Base-by-base conservation (phyloP, 805 yeast species). In the Alloascoidea hylecoeti region DNA sequence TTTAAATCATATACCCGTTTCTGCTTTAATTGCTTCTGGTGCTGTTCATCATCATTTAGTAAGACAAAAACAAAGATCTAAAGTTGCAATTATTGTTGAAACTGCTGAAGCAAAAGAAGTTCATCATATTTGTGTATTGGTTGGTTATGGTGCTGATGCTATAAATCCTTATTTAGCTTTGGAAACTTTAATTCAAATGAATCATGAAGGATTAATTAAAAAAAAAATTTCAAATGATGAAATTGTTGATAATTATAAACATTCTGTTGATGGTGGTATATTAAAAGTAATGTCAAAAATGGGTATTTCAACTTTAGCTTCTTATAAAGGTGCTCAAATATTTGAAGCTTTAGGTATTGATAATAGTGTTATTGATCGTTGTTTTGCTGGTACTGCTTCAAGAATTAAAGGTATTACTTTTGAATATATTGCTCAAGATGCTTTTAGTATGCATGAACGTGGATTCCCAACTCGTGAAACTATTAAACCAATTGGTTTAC, bases 251-350 rank as follows among this genome's bases (percentile, higher is more conserved):
- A 89, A 89, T 66, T 89, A 85, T 64, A 82, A 79, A 55, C 68
- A 75, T 47, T 79, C 96, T 9, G 68, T 83, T 42, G 94, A 89
- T 54, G 80, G 85, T 39, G 97, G 97, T 61, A 79, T 89, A 49
- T 66, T 85, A 50, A 89, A 92, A 66, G 96, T 92, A 42, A 89
- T 89, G 98, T 85, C 96, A 28, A 89, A 92, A 69, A 92, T 89
- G 97, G 98, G 98, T 68, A 92, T 89, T 50, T 88, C 97, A 19
- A 92, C 98, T 18, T 68, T 89, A 56, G 96, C 96, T 9, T 84
- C 96, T n/a, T 89, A 89, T 64, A 89, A 89, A 64, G 97, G 97
- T 60, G 98, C 98, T 18, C 98, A 89, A 66, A 92, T 89, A 53
- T 89, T 92, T 57, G 98, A 89, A 62, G 95, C 95, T 37, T 66